Base-by-base conservation (phyloP, 1,284 basidiomycete species). In the Puccinia brachypodii region DNA sequence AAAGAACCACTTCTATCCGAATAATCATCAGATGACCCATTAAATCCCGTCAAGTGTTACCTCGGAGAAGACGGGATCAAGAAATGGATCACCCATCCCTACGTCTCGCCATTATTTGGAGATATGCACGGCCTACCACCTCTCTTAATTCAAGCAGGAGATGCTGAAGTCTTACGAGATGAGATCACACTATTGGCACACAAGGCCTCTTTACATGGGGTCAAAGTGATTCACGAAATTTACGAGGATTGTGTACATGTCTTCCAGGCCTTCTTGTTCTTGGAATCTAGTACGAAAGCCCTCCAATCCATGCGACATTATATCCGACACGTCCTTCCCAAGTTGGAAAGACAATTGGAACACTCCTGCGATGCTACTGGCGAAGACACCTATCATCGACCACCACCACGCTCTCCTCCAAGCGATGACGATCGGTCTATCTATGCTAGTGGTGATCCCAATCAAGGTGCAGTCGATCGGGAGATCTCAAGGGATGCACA, bases 21-120 rank as follows among this genome's bases (percentile, higher is more conserved):
- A n/a, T n/a, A n/a, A n/a, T n/a, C 16, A 40, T 53, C 28, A 75
- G 83, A 85, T 75, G 94, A 95, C 84, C 95, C 96, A 85, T 90
- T 98, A 85, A 94, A 99, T 86, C 96, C 97, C 0, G 92, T 99
- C 72, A 91, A 91, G 25, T 92, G 96, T 83, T 97, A 98, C 85
- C 91, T 99, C 3, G 96, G 96, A 14, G 92, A 93, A 44, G 89
- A 89, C 81, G 88, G 92, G 50, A 91, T 95, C 85, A 87, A 76
- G 42, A 76, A 92, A 85, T 76, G 75, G 75, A 76, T 97, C 94
- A 85, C 88, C n/a, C 56, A 82, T 19, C 83, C 83, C 0, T 84
- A 84, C 81, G 82, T 83, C 68, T 83, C 82, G 1, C 83, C 83
- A 19, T 53, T 81, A 14, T 72, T 84, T 56, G 38, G 73, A 77